A percentile compares a stretch with the other conserved stretches of the same genome.
Conservation (phyloP, 768 basidiomycete genomes). For the Stropharia rugosoannulata region DNA sequence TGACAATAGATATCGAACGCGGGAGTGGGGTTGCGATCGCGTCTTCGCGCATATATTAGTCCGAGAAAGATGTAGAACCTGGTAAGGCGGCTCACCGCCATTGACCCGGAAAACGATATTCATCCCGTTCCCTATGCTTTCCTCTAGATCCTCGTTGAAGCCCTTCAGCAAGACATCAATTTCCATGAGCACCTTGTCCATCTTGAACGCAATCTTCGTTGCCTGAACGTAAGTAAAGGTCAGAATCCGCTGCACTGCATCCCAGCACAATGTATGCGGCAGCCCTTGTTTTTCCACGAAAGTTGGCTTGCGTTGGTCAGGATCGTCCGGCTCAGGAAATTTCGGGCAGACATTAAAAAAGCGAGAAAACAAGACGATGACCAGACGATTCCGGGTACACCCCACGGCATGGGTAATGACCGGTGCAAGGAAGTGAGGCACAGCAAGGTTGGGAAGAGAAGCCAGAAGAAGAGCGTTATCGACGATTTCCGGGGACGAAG, state of each 20-base stretch:
- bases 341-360: constrained; percentile 43
- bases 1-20: constrained; percentile 34
- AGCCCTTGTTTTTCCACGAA: constrained; percentile 26
- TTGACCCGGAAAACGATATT: constrained; percentile 49
- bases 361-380: constrained; percentile 65
- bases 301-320: constrained; percentile 5
- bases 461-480: constrained; percentile 49
- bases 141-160: constrained; percentile 43
- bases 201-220: constrained; percentile 68
- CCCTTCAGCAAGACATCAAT: constrained; percentile 75
- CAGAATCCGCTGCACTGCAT: constrained; percentile 71
- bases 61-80: neutral
- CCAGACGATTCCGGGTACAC: constrained; percentile 47
- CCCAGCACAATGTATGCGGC: constrained; percentile 55
- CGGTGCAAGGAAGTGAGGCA: constrained; percentile 55
- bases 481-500: constrained; percentile 10
- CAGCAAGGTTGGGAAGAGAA: constrained; percentile 46
- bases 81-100: constrained; percentile 36
- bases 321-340: constrained; percentile 1
- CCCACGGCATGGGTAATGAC: constrained; percentile 51
- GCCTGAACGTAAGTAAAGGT: constrained; percentile 86
- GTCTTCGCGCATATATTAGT: constrained; percentile 27
- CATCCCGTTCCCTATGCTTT: constrained; percentile 39
- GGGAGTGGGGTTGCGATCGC: constrained; percentile 42
- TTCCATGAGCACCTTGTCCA: constrained; percentile 70